Percentiles rank a stretch among this genome's conserved stretches.
Evolutionary conservation across 2,329 filamentous ascomycete species (phyloP).

Genomic region (Cytospora paraplurivora): DNA sequence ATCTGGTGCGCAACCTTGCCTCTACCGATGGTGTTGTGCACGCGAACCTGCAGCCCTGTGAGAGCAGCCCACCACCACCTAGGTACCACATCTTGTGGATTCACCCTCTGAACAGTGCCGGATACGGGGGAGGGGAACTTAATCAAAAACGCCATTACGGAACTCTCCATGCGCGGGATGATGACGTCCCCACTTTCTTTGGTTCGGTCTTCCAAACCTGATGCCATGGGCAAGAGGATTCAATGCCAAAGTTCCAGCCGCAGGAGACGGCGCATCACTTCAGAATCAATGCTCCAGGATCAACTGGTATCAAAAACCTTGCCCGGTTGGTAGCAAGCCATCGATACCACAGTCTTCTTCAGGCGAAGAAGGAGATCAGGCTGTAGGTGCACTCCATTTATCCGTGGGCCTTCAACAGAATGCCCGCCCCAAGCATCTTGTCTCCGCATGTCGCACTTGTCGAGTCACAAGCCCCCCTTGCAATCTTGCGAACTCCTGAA

Average conservation of each 20-base stretch:
- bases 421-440: conserved; percentile 24
- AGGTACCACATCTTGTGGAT: neutral
- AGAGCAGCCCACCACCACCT: neutral
- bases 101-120: neutral
- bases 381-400: conserved; percentile 29
- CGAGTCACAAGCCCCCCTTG: conserved; percentile 19
- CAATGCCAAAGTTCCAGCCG: neutral
- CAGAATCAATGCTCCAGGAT: neutral
- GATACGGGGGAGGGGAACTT: conserved; percentile 7
- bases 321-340: conserved; percentile 10
- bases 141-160: conserved; percentile 9
- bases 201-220: conserved; percentile 9
- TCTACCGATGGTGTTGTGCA: neutral
- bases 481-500: conserved; percentile 7
- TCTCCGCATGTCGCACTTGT: conserved; percentile 20
- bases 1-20: neutral
- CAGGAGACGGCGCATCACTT: conserved; percentile 3
- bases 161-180: conserved; percentile 11
- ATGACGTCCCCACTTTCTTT: conserved; percentile 9
- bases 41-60: neutral
- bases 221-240: conserved; percentile 7
- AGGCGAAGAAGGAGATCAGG: conserved; percentile 31
- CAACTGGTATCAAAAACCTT: conserved; percentile 4
- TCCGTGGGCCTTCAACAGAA: conserved; percentile 29
- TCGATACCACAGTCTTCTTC: conserved; percentile 14